Base-by-base conservation (phyloP, 176 grass and related monocot species). In the Ensete glaucum region DNA sequence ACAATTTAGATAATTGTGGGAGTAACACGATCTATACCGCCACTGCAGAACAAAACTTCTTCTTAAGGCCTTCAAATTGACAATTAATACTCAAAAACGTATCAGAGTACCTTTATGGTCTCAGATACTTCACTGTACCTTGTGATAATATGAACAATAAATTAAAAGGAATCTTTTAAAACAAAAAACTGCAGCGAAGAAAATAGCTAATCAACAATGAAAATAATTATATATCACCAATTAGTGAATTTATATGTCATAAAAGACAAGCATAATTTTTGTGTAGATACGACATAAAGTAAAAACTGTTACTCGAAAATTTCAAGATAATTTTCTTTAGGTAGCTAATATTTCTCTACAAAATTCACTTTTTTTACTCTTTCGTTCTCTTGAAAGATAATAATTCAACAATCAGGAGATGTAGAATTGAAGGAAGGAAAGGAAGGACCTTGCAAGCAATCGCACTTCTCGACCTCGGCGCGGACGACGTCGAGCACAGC, bases 401-500 rank as follows among this genome's bases (percentile, higher is more conserved):
- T 43, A 43, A 43, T 43, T 43, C 34, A 43, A 43, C 34, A 43
- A 43, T 43, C 34, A 43, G 29, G 29, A 69, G 48, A 19, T 49
- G 66, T 1, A 29, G 62, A 65, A 24, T 21, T 27, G 23, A 12
- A 21, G 22, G n/a, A 29, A 48, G 49, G 13, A 19, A 13, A 69
- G 4, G 26, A 69, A 63, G 60, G 60, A 74, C 72, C 72, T 74
- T 74, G 72, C 72, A 74, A 74, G 53, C 72, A 74, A 56, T 74
- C 72, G 16, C 72, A 74, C 24, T 74, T 74, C 72, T 74, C 72
- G 24, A 56, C 72, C 72, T 74, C 72, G 23, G 52, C 25, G 76
- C 87, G 85, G 24, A 93, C 91, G 79, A 93, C 87, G 72, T 93
- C 87, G 72, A 93, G 87, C 16, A 93, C 85, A 69, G 91, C 8